Evolutionary conservation across 1,284 basidiomycete genomes (phyloP), one percentile per base, ranked within the genome.

Genomic region (Pseudozyma sp.): DNA sequence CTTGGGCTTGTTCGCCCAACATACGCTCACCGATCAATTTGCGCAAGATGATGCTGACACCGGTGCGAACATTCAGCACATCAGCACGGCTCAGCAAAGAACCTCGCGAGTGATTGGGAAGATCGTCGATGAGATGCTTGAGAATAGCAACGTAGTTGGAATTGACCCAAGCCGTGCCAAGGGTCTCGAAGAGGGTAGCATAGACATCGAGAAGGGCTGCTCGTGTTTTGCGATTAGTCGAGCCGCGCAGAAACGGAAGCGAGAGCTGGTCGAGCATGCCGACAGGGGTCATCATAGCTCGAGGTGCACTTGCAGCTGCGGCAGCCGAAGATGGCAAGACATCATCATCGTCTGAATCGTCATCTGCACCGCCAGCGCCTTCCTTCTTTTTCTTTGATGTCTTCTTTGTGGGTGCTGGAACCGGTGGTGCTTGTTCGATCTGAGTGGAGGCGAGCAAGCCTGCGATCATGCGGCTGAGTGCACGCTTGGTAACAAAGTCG

Each of bases 131-230:
- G 61, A 98, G 86, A 84, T 99, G 95, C 40, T 87, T 87, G 39
- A 94, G 88, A 60, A 98, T 89, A 40, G 91, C 87, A 11, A 90
- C 87, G 79, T 97, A 99, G 83, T 96, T 92, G 34, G 86, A 85
- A 83, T 97, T 95, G 45, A 94, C 90, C 85, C 93, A 99, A 0
- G 86, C 84, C 0, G 90, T 71, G 0, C 95, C 96, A 6, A 98
- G 90, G 8, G 89, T 87, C 0, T 89, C 89, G 60, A 98, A 88
- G 1, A 97, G 86, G 0, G 92, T 90, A 2, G 91, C 89, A 81
- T 98, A 98, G 75, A 94, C 91, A 78, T 97, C 93, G 82, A 97
- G 91, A 38, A 98, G 89, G 6, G 93, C 94, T 43, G 93, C 91
- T 21, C 92, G 89, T 1, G 90, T 89, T 85, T 91, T 91, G 56